A percentile compares a stretch with the other conserved stretches of the same genome.
These are phyloP conservation scores for Lanmaoa pseudosensibilis DNA, from an alignment of 768 basidiomycete species.

Conservation along the genomic window DNA sequence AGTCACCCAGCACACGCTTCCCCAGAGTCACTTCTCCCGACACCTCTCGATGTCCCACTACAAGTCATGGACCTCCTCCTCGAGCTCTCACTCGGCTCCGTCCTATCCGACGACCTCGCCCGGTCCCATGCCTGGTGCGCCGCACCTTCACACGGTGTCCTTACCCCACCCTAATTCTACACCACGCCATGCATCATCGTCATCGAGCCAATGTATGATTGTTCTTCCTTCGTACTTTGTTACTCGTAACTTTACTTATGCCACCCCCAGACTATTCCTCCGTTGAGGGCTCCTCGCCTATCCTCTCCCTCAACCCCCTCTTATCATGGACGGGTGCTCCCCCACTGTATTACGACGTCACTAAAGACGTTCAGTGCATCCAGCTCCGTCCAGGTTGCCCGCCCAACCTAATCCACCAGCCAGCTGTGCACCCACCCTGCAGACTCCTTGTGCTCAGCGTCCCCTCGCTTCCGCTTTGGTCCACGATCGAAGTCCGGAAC, in stretches of 20 bases:
- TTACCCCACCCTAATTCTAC: constrained; percentile 34
- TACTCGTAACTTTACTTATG: neutral
- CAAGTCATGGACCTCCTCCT: constrained; percentile 24
- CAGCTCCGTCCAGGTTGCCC: constrained; percentile 21
- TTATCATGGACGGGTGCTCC: constrained; percentile 20
- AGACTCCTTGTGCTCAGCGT: constrained; percentile 20
- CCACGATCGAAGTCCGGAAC: constrained; percentile 33
- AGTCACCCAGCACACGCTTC: constrained; percentile 22
- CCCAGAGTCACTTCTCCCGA: neutral
- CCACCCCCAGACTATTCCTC: constrained; percentile 12
- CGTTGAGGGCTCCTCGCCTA: constrained; percentile 10
- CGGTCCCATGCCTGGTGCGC: constrained; percentile 24
- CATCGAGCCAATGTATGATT: constrained; percentile 21
- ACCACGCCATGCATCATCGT: constrained; percentile 14
- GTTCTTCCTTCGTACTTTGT: neutral
- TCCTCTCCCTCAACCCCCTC: constrained; percentile 28
- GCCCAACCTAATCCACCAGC: constrained; percentile 15
- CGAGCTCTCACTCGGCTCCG: constrained; percentile 4
- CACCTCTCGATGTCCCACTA: no score
- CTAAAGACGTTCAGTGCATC: constrained; percentile 25
- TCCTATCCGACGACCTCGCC: constrained; percentile 19
- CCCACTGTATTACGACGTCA: constrained; percentile 26
- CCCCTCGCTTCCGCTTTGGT: constrained; percentile 27
- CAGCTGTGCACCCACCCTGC: constrained; percentile 25
- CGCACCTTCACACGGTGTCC: constrained; percentile 29